Evolutionary conservation across 371 early-diverging fungal species (phyloP).

Genomic region (Amoeboaphelidium protococcarum): DNA sequence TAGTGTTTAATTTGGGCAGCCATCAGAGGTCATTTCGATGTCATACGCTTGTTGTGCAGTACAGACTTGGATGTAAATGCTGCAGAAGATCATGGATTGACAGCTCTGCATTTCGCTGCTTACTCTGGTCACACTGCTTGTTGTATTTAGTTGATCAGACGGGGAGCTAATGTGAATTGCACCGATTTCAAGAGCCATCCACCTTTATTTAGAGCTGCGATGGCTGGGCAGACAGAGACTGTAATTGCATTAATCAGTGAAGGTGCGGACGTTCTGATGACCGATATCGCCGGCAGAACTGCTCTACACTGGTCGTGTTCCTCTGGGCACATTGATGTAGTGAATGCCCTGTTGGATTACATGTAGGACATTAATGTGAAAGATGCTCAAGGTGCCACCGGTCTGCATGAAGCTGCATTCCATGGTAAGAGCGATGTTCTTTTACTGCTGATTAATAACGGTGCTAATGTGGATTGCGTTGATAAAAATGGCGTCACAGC

Average conservation of each 20-base stretch:
- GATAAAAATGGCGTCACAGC: slow-evolving; percentile 17
- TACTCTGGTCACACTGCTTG: not conserved
- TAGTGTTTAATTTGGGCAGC: not conserved
- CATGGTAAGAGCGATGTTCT: not conserved
- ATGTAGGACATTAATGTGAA: not conserved
- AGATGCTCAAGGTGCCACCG: not conserved
- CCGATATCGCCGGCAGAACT: not conserved
- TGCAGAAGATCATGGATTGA: not conserved
- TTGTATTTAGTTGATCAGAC: not conserved
- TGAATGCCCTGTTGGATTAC: not conserved
- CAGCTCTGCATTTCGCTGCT: not conserved
- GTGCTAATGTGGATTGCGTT: not conserved
- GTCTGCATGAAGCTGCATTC: not conserved
- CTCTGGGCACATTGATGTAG: not conserved
- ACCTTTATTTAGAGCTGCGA: not conserved
- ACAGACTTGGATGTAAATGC: not conserved
- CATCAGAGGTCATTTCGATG: not conserved
- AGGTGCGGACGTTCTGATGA: not conserved
- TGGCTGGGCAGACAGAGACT: not conserved
- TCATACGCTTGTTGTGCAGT: not conserved
- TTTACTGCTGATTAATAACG: not conserved
- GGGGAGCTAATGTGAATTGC: not conserved
- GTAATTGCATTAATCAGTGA: not conserved
- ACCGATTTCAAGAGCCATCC: not conserved
- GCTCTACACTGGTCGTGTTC: not conserved